Evolutionary conservation across 73 alveolate genomes (phyloP), one percentile per base, ranked within the genome.

Genomic region (Breviolum minutum): DNA sequence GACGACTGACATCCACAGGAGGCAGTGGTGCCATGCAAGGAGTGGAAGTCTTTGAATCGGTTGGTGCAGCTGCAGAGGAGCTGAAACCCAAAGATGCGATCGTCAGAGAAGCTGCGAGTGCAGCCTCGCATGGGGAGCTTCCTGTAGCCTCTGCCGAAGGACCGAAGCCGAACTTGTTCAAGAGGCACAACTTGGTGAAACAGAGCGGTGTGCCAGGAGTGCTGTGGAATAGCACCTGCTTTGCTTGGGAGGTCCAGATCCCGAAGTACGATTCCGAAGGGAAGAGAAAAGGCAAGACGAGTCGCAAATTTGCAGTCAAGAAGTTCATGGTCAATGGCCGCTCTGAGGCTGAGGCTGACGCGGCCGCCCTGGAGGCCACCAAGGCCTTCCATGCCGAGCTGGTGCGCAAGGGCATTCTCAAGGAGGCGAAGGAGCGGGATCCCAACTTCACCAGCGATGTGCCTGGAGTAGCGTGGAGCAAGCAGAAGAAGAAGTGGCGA

Each of bases 21-120:
- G 92, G 92, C 10, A 61, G 74, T 30, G 63, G 71, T n/a, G 92
- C 92, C 92, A 83, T 83, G 92, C 20, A 83, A 61, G 92, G 92
- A 20, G 71, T 40, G 74, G 74, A 83, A 61, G 66, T 83, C 73
- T 83, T 40, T 29, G 92, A 83, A 48, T 40, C 92, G 22, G 20
- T 83, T 9, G 92, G 92, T 71, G 10, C 27, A 26, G 92, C 27
- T 12, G 60, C 89, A 11, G 89, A 81, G 8, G 68, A 27, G 7
- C n/a, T 68, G 77, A 68, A 32, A 66, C 89, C 68, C 12, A 7
- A 32, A 54, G 24, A 22, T 60, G 74, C 20, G 17, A 24, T 22
- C 40, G 48, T 48, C 70, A 13, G 22, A 48, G 74, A 2, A 26
- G 30, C 48, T 9, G 32, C 83, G 1, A 32, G 40, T 14, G 40